A percentile compares a stretch with the other conserved stretches of the same genome.
phyloP scores from a whole-genome alignment of 306 rosid genomes.

The Pachyrhizus erosus region DNA sequence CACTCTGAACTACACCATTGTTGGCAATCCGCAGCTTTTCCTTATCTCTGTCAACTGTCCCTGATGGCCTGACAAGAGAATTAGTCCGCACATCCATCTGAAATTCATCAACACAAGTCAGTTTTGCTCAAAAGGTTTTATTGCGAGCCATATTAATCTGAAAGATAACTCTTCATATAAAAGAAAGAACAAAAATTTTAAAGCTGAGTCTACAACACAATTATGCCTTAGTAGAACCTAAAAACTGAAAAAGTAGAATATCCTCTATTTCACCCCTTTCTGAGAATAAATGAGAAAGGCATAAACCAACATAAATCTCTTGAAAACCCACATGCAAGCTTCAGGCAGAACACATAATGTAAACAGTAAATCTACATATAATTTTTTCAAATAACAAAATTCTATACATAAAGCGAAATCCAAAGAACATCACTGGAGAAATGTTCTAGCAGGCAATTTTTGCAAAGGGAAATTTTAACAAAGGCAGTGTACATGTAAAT shows the following conservation, averaged over 20 bases:
- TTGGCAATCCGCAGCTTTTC: slow-evolving; percentile 75
- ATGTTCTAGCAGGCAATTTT: slow-evolving; percentile 32
- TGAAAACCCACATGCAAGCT: slow-evolving; percentile 35
- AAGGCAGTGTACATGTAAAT: slow-evolving; percentile 32
- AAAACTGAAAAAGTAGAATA: slow-evolving; percentile 2
- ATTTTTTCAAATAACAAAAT: neutral
- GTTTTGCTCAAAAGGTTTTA: slow-evolving; percentile 32
- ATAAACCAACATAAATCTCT: slow-evolving; percentile 30
- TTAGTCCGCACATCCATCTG: slow-evolving; percentile 88
- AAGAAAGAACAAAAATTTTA: slow-evolving; percentile 35
- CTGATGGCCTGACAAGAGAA: slow-evolving; percentile 82
- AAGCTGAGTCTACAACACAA: neutral
- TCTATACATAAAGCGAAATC: neutral
- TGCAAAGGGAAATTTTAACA: slow-evolving; percentile 40
- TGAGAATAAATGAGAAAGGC: slow-evolving; percentile 24
- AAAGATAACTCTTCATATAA: slow-evolving; percentile 40
- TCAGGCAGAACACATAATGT: slow-evolving; percentile 24
- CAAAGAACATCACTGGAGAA: neutral
- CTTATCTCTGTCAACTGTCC: slow-evolving; percentile 83
- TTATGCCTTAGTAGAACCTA: slow-evolving; percentile 27
- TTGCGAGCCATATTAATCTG: slow-evolving; percentile 25
- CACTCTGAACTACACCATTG: slow-evolving; percentile 74
- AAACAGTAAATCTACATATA: slow-evolving; percentile 1
- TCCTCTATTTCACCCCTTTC: slow-evolving; percentile 28
- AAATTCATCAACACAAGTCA: slow-evolving; percentile 46